A percentile compares a stretch with the other conserved stretches of the same genome.
phyloP scores from a whole-genome alignment of 805 yeast species.

The Yarrowia deformans region DNA sequence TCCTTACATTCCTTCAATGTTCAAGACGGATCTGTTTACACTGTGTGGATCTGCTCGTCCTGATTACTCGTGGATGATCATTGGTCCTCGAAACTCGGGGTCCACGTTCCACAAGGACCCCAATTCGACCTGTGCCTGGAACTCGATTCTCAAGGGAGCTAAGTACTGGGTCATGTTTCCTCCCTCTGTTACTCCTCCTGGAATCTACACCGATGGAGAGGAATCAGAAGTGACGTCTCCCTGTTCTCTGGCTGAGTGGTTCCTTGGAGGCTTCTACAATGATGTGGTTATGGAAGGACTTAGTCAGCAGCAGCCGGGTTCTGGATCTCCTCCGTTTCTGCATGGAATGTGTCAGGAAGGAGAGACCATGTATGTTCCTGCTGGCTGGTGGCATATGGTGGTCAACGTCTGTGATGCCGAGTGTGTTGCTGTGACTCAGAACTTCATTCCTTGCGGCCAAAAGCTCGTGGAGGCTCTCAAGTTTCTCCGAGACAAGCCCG shows the following conservation, averaged over 20 bases:
- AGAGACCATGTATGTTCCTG: slow-evolving; percentile 86
- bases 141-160: slow-evolving; percentile 73
- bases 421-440: slow-evolving; percentile 81
- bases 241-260: slow-evolving; percentile 93
- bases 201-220: slow-evolving; percentile 65
- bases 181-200: slow-evolving; percentile 85
- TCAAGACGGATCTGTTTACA: slow-evolving; percentile 43
- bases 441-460: slow-evolving; percentile 73
- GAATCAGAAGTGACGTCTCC: slow-evolving; percentile 93
- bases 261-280: slow-evolving; percentile 73
- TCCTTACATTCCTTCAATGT: slow-evolving; percentile 42
- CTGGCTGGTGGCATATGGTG: slow-evolving; percentile 98
- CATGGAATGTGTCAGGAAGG: slow-evolving; percentile 82
- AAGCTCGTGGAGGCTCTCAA: slow-evolving; percentile 67
- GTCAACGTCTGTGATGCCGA: slow-evolving; percentile 67
- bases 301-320: too few relatives aligned
- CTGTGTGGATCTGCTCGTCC: slow-evolving; percentile 59
- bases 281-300: slow-evolving; percentile 19
- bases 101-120: slow-evolving; percentile 95
- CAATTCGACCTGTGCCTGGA: slow-evolving; percentile 90
- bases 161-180: slow-evolving; percentile 92
- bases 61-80: slow-evolving; percentile 89
- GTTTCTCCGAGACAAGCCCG: slow-evolving; percentile 69
- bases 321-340: slow-evolving; percentile 52
- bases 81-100: slow-evolving; percentile 83